A percentile compares a stretch with the other conserved stretches of the same genome.
Conservation (phyloP, 31 red algal species). For the Endocladia muricata region DNA sequence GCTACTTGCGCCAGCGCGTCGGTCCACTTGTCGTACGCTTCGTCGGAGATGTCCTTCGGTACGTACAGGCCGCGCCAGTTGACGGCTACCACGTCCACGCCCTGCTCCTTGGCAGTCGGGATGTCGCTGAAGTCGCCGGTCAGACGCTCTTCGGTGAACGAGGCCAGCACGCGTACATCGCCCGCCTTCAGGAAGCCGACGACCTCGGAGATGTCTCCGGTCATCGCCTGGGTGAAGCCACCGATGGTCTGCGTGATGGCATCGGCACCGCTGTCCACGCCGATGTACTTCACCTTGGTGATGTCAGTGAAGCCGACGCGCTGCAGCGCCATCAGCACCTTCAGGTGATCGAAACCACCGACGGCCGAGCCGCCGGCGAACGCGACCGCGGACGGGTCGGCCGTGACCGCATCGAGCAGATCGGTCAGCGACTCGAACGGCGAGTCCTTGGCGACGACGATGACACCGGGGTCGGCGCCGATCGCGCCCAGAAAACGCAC, state of each 20-base stretch:
- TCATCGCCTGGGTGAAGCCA: background rate
- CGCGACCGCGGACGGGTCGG: background rate
- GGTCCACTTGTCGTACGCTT: background rate
- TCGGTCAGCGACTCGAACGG: background rate
- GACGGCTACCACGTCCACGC: background rate
- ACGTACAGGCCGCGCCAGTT: conserved; percentile 1
- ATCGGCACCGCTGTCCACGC: background rate
- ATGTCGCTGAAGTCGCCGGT: background rate
- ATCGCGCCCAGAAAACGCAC: background rate
- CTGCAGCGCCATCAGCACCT: background rate
- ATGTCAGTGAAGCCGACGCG: background rate
- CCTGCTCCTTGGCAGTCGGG: background rate
- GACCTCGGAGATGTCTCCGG: background rate
- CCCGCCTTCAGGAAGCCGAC: background rate
- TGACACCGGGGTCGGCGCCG: background rate
- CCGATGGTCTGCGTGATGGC: background rate
- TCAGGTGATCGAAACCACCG: conserved; percentile 3
- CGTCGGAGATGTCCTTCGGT: background rate
- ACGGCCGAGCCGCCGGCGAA: background rate
- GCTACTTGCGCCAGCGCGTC: background rate
- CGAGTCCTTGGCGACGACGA: background rate
- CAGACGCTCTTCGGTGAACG: background rate
- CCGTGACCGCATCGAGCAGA: background rate
- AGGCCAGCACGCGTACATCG: background rate
- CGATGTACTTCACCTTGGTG: background rate